Evolutionary conservation across 2,329 filamentous ascomycete species (phyloP), one percentile per base, ranked within the genome.

Genomic region (Penicillium sp.): DNA sequence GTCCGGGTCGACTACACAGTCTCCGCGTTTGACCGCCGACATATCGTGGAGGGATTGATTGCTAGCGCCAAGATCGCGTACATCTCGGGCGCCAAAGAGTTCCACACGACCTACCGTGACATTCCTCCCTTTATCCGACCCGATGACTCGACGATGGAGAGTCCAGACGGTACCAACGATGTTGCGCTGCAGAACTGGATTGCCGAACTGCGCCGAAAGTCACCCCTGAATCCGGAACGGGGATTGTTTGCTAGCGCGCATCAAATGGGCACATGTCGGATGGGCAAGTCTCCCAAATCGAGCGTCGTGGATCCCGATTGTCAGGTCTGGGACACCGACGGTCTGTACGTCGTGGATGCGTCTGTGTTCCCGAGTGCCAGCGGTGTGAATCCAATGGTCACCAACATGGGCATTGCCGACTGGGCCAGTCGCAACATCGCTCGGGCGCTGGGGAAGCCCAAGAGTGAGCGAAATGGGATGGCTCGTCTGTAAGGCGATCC

Each of bases 71-170:
- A 91, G 68, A 85, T 96, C 36, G 83, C 86, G 56, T 92, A 91
- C 68, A 81, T 90, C 41, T 80, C 83, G 36, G 90, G 91, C 22
- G 92, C 92, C 0, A 78, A 75, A n/a, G 90, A 95, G 71, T 92
- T 96, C 65, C 82, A 86, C 65, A 77, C 85, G 0, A 76, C 79
- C 3, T 77, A 89, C 18, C 79, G 82, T 0, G 84, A 83, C 9
- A 69, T 90, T 31, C 75, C 80, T 28, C 79, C 85, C 0, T 96
- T 91, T 66, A 68, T 81, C 27, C 79, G 82, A 11, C 62, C 69
- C 6, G 58, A 61, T 4, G 49, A 54, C 10, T 60, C 61, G 6
- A 57, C 62, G 22, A 50, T 48, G 2, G 63, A 63, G 20, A 54
- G 51, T 2, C 63, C 72, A 1, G 67, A 73, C 6, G 79, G 79